Base-by-base conservation (phyloP, 768 basidiomycete genomes). In the Boletus subcaerulescens region DNA sequence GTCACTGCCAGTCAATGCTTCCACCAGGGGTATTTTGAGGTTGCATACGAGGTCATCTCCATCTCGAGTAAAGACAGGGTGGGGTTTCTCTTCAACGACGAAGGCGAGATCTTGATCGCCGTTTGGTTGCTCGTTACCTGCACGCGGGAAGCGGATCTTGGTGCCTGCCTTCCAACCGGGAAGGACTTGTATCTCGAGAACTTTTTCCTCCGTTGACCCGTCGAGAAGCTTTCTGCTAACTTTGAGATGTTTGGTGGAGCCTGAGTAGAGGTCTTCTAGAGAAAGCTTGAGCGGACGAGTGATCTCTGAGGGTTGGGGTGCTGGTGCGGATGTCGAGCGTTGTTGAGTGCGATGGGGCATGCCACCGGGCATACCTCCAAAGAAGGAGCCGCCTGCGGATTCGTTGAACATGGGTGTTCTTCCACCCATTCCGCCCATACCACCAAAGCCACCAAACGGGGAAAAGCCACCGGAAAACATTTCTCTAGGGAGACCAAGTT, bases 131-230 rank as follows among this genome's bases (percentile, higher is more conserved):
- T 94, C 93, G 70, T 98, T 94, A 3, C 93, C 93, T 11, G 91
- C 87, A 20, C 83, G 82, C 0, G 90, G 83, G 72, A 95, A 98
- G 40, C 91, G 85, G 55, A 98, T 81, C 74, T 96, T 97, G 17
- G 96, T 98, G 0, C 96, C 96, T 57, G 84, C 83, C 79, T 98
- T 98, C 94, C 94, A 98, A 1, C 96, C 96, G 0, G 95, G 92
- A 59, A 81, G 80, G 22, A 92, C 79, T 33, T 80, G 76, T 64
- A 93, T 86, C 64, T 93, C 91, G 50, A 93, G 82, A 7, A 91
- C 83, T 69, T 91, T 92, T 59, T 94, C 91, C 71, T 97, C 92
- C 17, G 84, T 85, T 17, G 76, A 73, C 1, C 95, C 92, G 49
- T 80, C 77, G n/a, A 86, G 71, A 43, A 87, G 73, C 60, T 81